Evolutionary conservation across 148 eudicot genomes (phyloP), one percentile per base, ranked within the genome.

Genomic region (Drosera capensis): DNA sequence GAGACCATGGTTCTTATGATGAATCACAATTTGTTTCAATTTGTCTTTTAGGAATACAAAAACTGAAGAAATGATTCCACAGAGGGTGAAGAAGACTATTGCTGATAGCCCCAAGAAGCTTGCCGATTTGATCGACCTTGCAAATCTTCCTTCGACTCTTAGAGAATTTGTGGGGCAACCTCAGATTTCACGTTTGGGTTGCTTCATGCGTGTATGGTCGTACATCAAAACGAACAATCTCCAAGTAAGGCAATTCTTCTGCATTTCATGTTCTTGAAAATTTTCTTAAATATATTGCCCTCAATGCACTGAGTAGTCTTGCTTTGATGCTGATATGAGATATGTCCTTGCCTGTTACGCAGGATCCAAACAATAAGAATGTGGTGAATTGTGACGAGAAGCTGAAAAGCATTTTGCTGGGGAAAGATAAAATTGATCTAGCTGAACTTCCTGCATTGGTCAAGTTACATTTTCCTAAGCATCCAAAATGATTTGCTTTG

Each of bases 401-500:
- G 63, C 59, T 88, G 77, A 88, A 66, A 81, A 63, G 81, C 36
- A 75, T 88, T 68, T 58, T 83, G 65, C 63, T 83, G 64, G 94
- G 97, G 36, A 80, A 83, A 60, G 47, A 63, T 28, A 68, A 54
- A 61, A 45, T 88, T 54, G 97, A 88, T 40, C 75, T 83, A 25
- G 70, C 62, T 48, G 97, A 88, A 68, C 92, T 88, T 68, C 94
- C 97, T 63, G 51, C 73, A 24, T 48, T 88, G 68, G 68, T 88
- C 57, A 83, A 88, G 67, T 63, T 88, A 62, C 96, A 88, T 73
- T 88, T 88, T 48, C 92, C 94, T 2, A 83, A 80, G 62, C 55
- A 13, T 49, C 48, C 72, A 43, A 87, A 79, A 48, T 87, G 75
- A 86, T 17, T 19, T 20, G 21, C 13, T 41, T 41, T n/a, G n/a